Evolutionary conservation across 2,329 filamentous ascomycete genomes (phyloP).

Genomic region (Cordyceps pruinosa): DNA sequence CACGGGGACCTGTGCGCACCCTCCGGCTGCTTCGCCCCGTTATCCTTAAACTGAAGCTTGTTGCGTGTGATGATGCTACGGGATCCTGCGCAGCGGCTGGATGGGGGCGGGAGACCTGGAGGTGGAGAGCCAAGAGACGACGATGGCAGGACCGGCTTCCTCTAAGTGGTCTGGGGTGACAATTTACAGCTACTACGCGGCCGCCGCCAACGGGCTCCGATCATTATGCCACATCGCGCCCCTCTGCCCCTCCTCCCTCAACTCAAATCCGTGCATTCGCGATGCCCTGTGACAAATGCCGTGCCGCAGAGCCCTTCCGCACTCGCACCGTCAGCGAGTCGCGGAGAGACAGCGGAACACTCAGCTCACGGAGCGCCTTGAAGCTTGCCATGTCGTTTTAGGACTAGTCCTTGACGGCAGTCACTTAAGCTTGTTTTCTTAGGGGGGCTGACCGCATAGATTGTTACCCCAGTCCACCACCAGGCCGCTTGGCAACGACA

Average conservation of each 20-base stretch:
- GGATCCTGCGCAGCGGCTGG: not conserved
- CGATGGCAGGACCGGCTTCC: not conserved
- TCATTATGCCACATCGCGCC: not conserved
- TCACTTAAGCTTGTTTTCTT: constrained; percentile 7
- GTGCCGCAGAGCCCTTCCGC: not conserved
- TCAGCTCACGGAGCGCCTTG: too few species aligned
- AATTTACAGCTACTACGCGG: not conserved
- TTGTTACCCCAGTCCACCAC: not conserved
- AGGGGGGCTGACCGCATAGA: not conserved
- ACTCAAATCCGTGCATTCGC: too few species aligned
- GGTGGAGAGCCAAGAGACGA: not conserved
- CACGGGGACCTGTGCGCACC: constrained; percentile 1
- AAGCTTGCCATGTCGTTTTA: not conserved
- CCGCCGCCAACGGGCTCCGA: not conserved
- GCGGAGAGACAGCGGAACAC: too few species aligned
- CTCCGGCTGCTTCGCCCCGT: not conserved
- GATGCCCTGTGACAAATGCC: not conserved
- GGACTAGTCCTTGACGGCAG: not conserved
- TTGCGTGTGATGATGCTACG: constrained; percentile 3
- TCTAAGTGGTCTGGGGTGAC: not conserved
- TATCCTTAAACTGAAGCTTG: constrained; percentile 8
- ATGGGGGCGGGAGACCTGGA: not conserved
- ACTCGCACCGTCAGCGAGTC: not conserved
- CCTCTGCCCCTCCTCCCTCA: not conserved
- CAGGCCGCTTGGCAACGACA: not conserved